Evolutionary conservation across 192 early-diverging fungal genomes (phyloP).

Genomic region (Umbelopsis isabellina): DNA sequence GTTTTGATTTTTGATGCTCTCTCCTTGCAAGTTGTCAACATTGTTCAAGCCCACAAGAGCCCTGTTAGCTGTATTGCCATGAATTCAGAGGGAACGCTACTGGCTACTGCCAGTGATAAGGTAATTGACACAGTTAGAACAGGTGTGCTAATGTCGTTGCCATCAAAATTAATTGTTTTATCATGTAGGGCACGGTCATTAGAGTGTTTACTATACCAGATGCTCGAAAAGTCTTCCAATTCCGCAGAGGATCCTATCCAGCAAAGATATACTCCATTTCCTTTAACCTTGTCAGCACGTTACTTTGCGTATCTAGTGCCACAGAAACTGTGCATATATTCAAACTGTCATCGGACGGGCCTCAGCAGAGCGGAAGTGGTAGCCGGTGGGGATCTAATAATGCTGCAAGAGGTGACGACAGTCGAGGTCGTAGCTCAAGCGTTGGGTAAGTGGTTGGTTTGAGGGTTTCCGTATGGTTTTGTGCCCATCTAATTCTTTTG

Average conservation of each 20-base stretch:
- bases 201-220: slow-evolving; percentile 90
- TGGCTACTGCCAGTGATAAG: slow-evolving; percentile 97
- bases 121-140: slow-evolving; percentile 40
- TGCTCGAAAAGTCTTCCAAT: slow-evolving; percentile 87
- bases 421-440: slow-evolving; percentile 32
- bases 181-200: slow-evolving; percentile 87
- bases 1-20: slow-evolving; percentile 94
- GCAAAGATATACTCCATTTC: slow-evolving; percentile 91
- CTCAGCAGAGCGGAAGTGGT: slow-evolving; percentile 9
- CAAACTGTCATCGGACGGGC: slow-evolving; percentile 53
- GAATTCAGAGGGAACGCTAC: slow-evolving; percentile 88
- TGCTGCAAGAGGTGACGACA: slow-evolving; percentile 12
- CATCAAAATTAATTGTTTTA: neutral
- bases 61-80: slow-evolving; percentile 85
- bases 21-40: slow-evolving; percentile 86
- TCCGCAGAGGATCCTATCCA: slow-evolving; percentile 92
- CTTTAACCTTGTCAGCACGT: slow-evolving; percentile 73
- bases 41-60: slow-evolving; percentile 95
- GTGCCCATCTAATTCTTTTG: neutral
- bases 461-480: neutral
- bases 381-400: slow-evolving; percentile 1
- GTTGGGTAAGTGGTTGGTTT: slow-evolving; percentile 39
- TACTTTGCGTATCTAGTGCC: slow-evolving; percentile 86
- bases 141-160: neutral
- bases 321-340: slow-evolving; percentile 98